A percentile compares a stretch with the other conserved stretches of the same genome.
Conservation (phyloP, 2,329 filamentous ascomycete species). For the Sclerotinia nivalis region DNA sequence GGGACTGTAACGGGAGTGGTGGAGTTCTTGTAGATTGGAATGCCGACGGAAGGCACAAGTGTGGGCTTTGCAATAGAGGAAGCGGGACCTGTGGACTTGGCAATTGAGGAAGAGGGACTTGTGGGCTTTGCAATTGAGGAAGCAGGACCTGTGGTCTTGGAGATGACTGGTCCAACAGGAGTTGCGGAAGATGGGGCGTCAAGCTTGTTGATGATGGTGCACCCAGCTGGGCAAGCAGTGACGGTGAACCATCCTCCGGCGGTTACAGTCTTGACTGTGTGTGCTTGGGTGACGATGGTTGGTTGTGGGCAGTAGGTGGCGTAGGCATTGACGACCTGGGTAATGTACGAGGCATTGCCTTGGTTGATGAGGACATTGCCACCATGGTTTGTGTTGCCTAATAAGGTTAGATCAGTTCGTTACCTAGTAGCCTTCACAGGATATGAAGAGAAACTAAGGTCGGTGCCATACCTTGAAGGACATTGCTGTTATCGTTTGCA, state of each 20-base stretch:
- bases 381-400: neutral
- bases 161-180: constrained; percentile 1
- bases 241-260: constrained; percentile 27
- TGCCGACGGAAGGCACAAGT: neutral
- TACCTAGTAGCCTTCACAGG: neutral
- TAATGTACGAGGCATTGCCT: constrained; percentile 6
- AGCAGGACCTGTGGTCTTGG: neutral
- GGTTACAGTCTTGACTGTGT: constrained; percentile 23
- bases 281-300: constrained; percentile 25
- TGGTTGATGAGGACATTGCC: neutral
- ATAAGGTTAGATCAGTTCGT: neutral
- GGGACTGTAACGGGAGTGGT: neutral
- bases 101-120: neutral
- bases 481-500: neutral
- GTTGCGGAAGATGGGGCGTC: constrained; percentile 20
- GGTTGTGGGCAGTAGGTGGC: constrained; percentile 26
- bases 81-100: neutral
- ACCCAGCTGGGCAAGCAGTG: constrained; percentile 26
- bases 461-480: neutral
- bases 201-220: constrained; percentile 27
- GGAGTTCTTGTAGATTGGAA: neutral
- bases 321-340: constrained; percentile 29
- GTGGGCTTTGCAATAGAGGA: neutral
- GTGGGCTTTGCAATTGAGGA: neutral
- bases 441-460: no score